Evolutionary conservation across 768 basidiomycete genomes (phyloP), one percentile per base, ranked within the genome.

Genomic region (Suillus occidentalis): DNA sequence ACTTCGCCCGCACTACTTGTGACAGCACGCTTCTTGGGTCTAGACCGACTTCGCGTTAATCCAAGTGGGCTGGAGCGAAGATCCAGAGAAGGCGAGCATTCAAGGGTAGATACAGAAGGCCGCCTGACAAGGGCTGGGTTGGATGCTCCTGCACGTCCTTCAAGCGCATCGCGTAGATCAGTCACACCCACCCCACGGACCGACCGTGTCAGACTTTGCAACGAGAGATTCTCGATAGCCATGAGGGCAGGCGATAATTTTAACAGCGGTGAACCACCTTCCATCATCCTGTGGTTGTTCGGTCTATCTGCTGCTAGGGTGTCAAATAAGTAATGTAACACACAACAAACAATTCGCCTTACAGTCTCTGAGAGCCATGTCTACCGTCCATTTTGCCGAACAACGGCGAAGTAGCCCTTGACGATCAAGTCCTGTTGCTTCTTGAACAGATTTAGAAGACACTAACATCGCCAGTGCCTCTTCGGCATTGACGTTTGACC

Each of bases 221-320:
- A 81, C 7, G 95, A 97, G 40, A 93, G 81, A 74, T 97, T 97
- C 70, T 95, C 92, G 61, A 92, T 91, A 68, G 92, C 89, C 92
- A 95, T 97, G 66, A 97, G 80, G 18, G 90, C 88, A 40, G 92
- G 92, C 6, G 92, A 90, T 40, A 95, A 86, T 72, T 88, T 92
- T 61, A 93, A 83, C 50, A 94, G 82, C 3, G 91, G 89, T 2
- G 90, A 87, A 47, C 89, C 78, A 16, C 87, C 87, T 68, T 94
- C 91, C 63, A 85, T 85, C 28, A 89, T 82, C 25, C 93, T 88
- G 65, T 84, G 86, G 14, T 75, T 76, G 14, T 80, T 76, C 16
- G 83, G 80, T 59, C 79, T 79, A 69, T 90, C 89, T 39, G 86
- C 78, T 12, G 89, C 89, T 89, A 67, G 10, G 43, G 18, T 59